A percentile compares a stretch with the other conserved stretches of the same genome.
These are phyloP conservation scores for Suhomyces panamericanus DNA, from an alignment of 1,139 yeast genomes.

Conservation along the genomic window DNA sequence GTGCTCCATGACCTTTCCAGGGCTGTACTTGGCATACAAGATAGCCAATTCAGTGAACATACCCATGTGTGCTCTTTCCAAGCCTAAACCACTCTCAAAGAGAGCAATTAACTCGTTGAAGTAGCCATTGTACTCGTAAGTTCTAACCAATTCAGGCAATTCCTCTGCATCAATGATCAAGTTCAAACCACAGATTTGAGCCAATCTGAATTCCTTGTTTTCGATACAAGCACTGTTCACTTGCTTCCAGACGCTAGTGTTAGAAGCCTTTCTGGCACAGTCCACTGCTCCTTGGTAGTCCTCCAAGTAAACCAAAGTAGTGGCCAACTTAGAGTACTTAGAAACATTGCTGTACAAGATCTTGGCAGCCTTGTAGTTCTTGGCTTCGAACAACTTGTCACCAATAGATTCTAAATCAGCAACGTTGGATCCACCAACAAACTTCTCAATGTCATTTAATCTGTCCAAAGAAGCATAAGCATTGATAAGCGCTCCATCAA, in stretches of 20 bases:
- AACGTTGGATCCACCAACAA: constrained; percentile 84
- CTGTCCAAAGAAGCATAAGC: constrained; percentile 81
- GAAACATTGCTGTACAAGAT: constrained; percentile 82
- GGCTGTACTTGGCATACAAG: constrained; percentile 85
- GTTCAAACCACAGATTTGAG: constrained; percentile 98
- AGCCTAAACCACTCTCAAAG: constrained; percentile 92
- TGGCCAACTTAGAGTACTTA: constrained; percentile 92
- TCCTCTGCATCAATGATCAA: constrained; percentile 97
- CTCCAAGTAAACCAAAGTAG: constrained; percentile 85
- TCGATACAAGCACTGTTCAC: constrained; percentile 96
- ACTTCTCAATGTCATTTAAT: constrained; percentile 77
- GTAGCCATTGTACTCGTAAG: constrained; percentile 88
- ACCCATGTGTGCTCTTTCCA: constrained; percentile 99
- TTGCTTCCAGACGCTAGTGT: constrained; percentile 93
- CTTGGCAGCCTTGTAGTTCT: constrained; percentile 92
- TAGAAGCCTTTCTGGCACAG: constrained; percentile 97
- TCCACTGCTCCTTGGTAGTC: constrained; percentile 98
- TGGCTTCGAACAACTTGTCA: constrained; percentile 79
- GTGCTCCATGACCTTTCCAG: constrained; percentile 93
- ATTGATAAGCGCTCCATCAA: constrained; percentile 89
- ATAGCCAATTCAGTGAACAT: constrained; percentile 97
- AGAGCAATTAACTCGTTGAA: constrained; percentile 88
- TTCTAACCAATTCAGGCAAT: constrained; percentile 81
- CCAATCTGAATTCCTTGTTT: constrained; percentile 91
- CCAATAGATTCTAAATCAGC: constrained; percentile 93